Evolutionary conservation across 164 flowering plant species (phyloP).

Genomic region (Nelumbo lutea): DNA sequence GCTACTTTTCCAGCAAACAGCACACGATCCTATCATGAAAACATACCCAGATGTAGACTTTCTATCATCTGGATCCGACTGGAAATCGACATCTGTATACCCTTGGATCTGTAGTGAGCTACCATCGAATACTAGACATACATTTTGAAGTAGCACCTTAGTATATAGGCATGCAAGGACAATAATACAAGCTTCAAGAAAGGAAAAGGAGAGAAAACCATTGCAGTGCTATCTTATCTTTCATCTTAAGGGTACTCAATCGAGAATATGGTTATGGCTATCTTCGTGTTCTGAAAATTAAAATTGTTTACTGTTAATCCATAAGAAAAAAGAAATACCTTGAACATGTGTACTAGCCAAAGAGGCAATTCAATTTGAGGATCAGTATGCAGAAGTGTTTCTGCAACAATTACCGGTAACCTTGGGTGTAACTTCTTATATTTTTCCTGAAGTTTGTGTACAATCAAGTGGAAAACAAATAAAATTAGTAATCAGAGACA

Average conservation of each 20-base stretch:
- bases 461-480: neutral
- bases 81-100: too few relatives aligned
- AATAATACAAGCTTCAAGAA: neutral
- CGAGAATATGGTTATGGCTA: neutral
- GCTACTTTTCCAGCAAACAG: too few relatives aligned
- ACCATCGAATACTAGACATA: too few relatives aligned
- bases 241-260: neutral
- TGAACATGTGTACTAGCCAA: constrained; percentile 88
- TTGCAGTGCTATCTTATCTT: neutral
- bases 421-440: constrained; percentile 66
- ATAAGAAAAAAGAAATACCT: constrained; percentile 42
- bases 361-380: constrained; percentile 86
- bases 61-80: too few relatives aligned
- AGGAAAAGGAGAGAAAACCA: neutral
- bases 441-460: constrained; percentile 47
- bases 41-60: too few relatives aligned
- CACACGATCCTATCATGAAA: too few relatives aligned
- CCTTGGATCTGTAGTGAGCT: too few relatives aligned
- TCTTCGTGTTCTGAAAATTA: neutral
- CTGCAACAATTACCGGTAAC: constrained; percentile 83
- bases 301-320: neutral
- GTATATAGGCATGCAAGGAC: neutral
- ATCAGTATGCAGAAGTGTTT: constrained; percentile 74
- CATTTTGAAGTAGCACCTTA: neutral
- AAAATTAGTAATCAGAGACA: too few relatives aligned